Base-by-base conservation (phyloP, 805 yeast genomes). In the Yarrowia osloensis region DNA sequence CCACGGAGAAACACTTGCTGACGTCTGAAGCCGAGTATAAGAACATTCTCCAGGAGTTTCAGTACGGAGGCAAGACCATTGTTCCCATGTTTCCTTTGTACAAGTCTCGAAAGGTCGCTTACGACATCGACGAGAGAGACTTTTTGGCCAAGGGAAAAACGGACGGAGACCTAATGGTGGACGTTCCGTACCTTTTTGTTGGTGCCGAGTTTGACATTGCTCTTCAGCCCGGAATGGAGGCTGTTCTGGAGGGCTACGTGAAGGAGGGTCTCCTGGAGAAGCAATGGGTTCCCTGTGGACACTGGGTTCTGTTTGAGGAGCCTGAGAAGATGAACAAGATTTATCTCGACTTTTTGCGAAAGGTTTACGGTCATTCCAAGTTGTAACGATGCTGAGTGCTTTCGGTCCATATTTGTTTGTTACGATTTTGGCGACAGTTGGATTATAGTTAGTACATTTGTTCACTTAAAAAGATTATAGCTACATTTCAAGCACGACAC, bases 201-300 rank as follows among this genome's bases (percentile, higher is more conserved):
- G 63, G 63, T 19, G 66, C 66, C 13, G 46, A 46, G 59, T 19
- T n/a, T 24, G 66, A 62, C 9, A 35, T 62, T 1, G 66, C 66
- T 40, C 50, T 57, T 9, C 40, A 40, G 15, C 65, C 65, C 12
- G 65, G 50, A 28, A 57, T 57, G 65, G 47, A 39, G 19, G 24
- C 47, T 21, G 39, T 29, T 19, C 21, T 57, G 8, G 50, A 57
- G 17, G 50, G 31, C 0, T 57, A 28, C 21, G 65, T 57, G 3
- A 31, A 40, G 29, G 50, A 57, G 9, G 65, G 65, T 1, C 47
- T 40, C 0, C 11, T 57, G 13, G 31, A 35, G 29, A 39, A 29
- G n/a, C 19, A 40, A 13, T 42, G 50, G 47, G 65, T 57, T 7
- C 39, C 35, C 26, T 57, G 50, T 57, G 47, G 50, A 7, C 65